Percentiles rank a stretch among this genome's conserved stretches.
phyloP scores from a whole-genome alignment of 1,139 yeast species.

The Yamadazyma membranifaciens region DNA sequence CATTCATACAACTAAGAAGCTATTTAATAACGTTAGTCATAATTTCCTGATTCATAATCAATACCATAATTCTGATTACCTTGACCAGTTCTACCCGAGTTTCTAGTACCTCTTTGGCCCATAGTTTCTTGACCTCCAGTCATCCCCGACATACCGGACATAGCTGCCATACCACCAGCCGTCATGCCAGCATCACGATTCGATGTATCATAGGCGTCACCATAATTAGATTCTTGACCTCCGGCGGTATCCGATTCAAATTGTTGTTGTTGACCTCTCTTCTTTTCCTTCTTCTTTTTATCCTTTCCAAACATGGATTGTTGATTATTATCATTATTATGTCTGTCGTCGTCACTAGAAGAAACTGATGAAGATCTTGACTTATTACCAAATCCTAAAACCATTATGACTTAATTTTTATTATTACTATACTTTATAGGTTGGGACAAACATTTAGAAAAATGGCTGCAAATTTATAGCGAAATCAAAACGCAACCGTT shows the following conservation, averaged over 20 bases:
- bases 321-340: conserved; percentile 10
- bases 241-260: conserved; percentile 10
- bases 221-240: conserved; percentile 1
- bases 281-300: conserved; percentile 1
- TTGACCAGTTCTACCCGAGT: conserved; percentile 14
- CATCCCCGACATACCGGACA: conserved; percentile 10
- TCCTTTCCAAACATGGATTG: background rate
- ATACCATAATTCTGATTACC: conserved; percentile 18
- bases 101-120: background rate
- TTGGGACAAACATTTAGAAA: background rate
- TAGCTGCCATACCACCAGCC: conserved; percentile 16
- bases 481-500: no score
- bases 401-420: conserved; percentile 1
- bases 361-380: conserved; percentile 16
- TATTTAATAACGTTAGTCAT: background rate
- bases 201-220: background rate
- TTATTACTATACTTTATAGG: no score
- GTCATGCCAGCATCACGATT: conserved; percentile 7
- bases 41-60: conserved; percentile 4
- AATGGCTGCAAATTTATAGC: background rate
- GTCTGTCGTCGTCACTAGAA: conserved; percentile 3
- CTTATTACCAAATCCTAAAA: conserved; percentile 11
- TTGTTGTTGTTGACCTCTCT: conserved; percentile 7
- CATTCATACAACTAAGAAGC: conserved; percentile 5
- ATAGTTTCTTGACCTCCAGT: background rate